phyloP scores from a whole-genome alignment of 2,329 filamentous ascomycete species.

The Xylariales sp. region DNA sequence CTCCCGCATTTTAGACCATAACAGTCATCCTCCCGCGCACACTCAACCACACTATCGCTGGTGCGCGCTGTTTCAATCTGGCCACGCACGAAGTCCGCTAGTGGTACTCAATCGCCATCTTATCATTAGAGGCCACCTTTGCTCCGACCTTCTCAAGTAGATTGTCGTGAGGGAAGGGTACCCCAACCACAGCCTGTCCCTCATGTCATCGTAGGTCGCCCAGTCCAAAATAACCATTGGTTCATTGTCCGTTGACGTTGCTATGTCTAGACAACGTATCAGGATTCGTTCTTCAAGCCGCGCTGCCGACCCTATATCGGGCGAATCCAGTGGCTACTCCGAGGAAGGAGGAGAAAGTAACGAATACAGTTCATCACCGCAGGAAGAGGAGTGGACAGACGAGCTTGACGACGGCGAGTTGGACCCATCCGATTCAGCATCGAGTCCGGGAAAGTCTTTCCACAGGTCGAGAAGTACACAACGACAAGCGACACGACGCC shows the following conservation, averaged over 20 bases:
- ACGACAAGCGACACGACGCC: constrained; percentile 33
- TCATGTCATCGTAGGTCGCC: constrained; percentile 1
- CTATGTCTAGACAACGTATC: not conserved
- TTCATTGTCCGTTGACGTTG: not conserved
- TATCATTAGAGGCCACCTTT: constrained; percentile 28
- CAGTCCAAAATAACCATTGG: not conserved
- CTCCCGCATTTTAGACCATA: not conserved
- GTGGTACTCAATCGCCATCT: constrained; percentile 6
- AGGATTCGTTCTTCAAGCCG: not conserved
- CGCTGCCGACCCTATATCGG: not conserved
- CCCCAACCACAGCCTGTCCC: constrained; percentile 28
- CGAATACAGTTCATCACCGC: constrained; percentile 17
- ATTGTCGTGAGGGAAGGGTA: constrained; percentile 44
- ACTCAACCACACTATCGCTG: no score
- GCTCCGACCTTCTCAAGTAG: constrained; percentile 39
- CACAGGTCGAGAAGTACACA: constrained; percentile 26
- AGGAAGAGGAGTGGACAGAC: constrained; percentile 21
- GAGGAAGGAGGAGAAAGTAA: constrained; percentile 33
- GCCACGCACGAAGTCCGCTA: constrained; percentile 12
- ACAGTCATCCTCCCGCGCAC: constrained; percentile 3
- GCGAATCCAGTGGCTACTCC: constrained; percentile 29
- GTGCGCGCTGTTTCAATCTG: constrained; percentile 15
- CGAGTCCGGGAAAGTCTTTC: constrained; percentile 30
- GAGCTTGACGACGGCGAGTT: constrained; percentile 35
- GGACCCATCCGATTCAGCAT: constrained; percentile 57